Conservation (phyloP, 1,284 basidiomycete genomes). For the Xerocomus nothofagi region DNA sequence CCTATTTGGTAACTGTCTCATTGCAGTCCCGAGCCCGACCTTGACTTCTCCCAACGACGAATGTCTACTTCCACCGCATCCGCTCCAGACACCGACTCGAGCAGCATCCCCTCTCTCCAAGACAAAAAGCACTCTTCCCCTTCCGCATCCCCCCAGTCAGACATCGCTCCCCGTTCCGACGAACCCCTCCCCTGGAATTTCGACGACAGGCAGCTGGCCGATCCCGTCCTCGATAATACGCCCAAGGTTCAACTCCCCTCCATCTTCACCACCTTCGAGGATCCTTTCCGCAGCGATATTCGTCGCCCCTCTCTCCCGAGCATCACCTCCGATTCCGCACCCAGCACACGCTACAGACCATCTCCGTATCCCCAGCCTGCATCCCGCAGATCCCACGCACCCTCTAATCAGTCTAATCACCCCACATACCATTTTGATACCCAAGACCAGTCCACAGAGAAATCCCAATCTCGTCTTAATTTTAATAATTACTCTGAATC, state of each 20-base stretch:
- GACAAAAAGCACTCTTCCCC: slow-evolving; percentile 60
- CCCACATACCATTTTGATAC: slow-evolving; percentile 60
- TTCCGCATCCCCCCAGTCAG: slow-evolving; percentile 50
- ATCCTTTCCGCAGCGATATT: slow-evolving; percentile 53
- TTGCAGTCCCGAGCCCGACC: slow-evolving; percentile 41
- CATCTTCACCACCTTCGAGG: slow-evolving; percentile 67
- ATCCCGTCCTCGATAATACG: slow-evolving; percentile 40
- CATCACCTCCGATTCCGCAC: slow-evolving; percentile 50
- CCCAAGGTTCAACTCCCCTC: slow-evolving; percentile 68
- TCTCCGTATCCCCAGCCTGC: slow-evolving; percentile 50
- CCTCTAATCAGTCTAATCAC: slow-evolving; percentile 46
- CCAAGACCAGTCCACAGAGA: slow-evolving; percentile 37
- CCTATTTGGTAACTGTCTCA: slow-evolving; percentile 16
- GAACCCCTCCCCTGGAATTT: slow-evolving; percentile 40
- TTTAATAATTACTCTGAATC: slow-evolving; percentile 39
- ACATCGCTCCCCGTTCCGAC: slow-evolving; percentile 41
- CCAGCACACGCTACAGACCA: slow-evolving; percentile 41
- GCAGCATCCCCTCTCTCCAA: slow-evolving; percentile 52
- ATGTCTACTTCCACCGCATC: slow-evolving; percentile 64
- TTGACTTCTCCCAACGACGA: slow-evolving; percentile 53
- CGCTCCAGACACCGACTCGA: slow-evolving; percentile 58
- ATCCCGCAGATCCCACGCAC: slow-evolving; percentile 45
- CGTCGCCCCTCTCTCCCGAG: slow-evolving; percentile 66
- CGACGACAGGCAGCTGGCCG: slow-evolving; percentile 36
- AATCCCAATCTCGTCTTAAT: slow-evolving; percentile 45